These are phyloP conservation scores for Nidularia sp. DNA, from an alignment of 768 basidiomycete species.

Conservation along the genomic window DNA sequence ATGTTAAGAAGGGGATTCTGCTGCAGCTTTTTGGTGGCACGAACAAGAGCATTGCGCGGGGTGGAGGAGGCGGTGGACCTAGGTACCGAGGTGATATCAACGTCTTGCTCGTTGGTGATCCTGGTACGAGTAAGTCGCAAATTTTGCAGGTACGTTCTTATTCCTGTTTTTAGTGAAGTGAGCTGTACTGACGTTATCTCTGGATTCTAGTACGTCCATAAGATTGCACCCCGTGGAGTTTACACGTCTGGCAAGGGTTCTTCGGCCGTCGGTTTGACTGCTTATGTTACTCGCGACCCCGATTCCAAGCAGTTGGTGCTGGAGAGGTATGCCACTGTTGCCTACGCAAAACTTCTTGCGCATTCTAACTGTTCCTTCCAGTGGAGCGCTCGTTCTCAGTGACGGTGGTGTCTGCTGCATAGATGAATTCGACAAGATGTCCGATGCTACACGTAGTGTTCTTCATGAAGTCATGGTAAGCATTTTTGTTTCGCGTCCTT, in stretches of 20 bases:
- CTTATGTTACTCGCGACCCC: conserved; percentile 96
- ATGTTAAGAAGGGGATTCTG: conserved; percentile 97
- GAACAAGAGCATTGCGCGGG: conserved; percentile 89
- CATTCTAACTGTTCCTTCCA: conserved; percentile 17
- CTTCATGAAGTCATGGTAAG: conserved; percentile 97
- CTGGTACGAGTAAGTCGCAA: conserved; percentile 95
- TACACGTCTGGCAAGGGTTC: conserved; percentile 98
- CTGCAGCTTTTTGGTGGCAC: conserved; percentile 97
- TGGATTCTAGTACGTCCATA: conserved; percentile 83
- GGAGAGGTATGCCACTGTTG: conserved; percentile 62
- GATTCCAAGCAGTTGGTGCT: conserved; percentile 98
- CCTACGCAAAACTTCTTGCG: background rate
- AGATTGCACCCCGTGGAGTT: conserved; percentile 96
- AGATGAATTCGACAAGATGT: conserved; percentile 99
- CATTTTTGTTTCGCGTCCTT: background rate
- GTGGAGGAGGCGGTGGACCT: conserved; percentile 94
- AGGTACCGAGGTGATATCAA: conserved; percentile 98
- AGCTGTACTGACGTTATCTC: background rate
- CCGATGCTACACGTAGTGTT: conserved; percentile 93
- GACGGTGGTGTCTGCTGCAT: conserved; percentile 99
- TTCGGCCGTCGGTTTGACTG: conserved; percentile 97
- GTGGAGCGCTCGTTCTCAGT: conserved; percentile 90
- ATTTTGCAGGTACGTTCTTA: conserved; percentile 69
- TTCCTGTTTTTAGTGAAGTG: background rate
- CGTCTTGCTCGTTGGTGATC: conserved; percentile 94